These are phyloP conservation scores for Plectosphaerella sp. DNA, from an alignment of 2,329 filamentous ascomycete species.

Conservation along the genomic window DNA sequence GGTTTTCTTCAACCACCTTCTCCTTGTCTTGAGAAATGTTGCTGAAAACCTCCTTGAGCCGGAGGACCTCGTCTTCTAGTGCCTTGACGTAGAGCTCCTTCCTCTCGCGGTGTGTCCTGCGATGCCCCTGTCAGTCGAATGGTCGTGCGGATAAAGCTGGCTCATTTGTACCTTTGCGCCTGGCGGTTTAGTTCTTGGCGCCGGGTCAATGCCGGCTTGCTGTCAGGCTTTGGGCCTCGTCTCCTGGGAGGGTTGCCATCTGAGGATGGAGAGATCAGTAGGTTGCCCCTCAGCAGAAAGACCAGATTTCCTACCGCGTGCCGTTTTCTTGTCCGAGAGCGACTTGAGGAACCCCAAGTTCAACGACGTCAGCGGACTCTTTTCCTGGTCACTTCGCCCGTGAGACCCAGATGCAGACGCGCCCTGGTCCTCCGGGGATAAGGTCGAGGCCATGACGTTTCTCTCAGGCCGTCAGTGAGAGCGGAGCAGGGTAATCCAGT, in stretches of 20 bases:
- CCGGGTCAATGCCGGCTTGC: conserved; percentile 86
- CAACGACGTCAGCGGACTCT: conserved; percentile 35
- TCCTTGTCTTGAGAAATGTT: conserved; percentile 72
- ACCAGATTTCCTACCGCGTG: conserved; percentile 54
- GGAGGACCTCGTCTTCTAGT: conserved; percentile 84
- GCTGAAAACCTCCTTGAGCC: conserved; percentile 80
- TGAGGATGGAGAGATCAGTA: conserved; percentile 20
- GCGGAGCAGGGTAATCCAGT: no score
- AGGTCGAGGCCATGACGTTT: conserved; percentile 37
- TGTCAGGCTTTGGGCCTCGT: conserved; percentile 92
- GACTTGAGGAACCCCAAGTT: conserved; percentile 63
- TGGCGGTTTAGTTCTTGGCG: conserved; percentile 93
- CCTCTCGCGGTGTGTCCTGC: conserved; percentile 91
- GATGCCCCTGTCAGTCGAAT: conserved; percentile 12
- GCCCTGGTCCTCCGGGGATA: conserved; percentile 35
- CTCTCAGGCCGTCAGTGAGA: no score
- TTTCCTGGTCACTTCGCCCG: conserved; percentile 24
- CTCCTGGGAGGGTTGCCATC: conserved; percentile 86
- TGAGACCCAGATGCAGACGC: conserved; percentile 16
- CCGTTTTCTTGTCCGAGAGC: conserved; percentile 68
- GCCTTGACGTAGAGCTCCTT: conserved; percentile 96
- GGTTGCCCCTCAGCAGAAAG: neutral
- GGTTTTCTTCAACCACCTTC: conserved; percentile 73
- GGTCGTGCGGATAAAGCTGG: conserved; percentile 6
- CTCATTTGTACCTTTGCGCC: conserved; percentile 70